phyloP scores from a whole-genome alignment of 2,329 filamentous ascomycete species.

The Sclerotinia nivalis region DNA sequence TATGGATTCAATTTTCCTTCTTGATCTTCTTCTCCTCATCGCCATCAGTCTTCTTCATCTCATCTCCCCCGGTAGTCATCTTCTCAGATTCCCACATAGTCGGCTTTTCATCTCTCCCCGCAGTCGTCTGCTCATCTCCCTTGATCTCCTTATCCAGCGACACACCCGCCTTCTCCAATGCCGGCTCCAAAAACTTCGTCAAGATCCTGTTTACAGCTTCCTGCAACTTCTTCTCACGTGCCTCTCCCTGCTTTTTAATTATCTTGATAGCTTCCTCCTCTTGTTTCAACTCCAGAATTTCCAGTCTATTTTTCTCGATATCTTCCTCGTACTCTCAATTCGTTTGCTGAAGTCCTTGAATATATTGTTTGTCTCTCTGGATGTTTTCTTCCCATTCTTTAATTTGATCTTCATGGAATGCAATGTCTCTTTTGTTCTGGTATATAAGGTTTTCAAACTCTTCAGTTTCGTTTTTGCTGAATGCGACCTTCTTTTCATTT shows the following conservation, averaged over 20 bases:
- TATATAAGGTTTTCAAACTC: neutral
- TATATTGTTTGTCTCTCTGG: accelerated
- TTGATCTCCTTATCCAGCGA: neutral
- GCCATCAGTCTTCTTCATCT: neutral
- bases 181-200: neutral
- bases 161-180: neutral
- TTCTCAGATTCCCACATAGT: neutral
- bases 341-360: neutral
- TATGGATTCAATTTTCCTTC: neutral
- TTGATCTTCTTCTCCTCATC: neutral
- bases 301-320: neutral
- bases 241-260: neutral
- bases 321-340: neutral
- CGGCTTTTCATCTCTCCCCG: neutral
- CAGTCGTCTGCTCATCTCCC: neutral
- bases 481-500: neutral
- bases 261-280: neutral
- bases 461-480: neutral
- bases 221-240: neutral
- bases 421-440: neutral
- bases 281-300: neutral
- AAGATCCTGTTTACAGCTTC: accelerated
- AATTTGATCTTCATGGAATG: accelerated
- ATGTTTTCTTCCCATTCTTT: neutral
- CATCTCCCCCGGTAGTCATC: neutral